phyloP scores from a whole-genome alignment of 352 stramenopile genomes.

The Pythium angustatum region DNA sequence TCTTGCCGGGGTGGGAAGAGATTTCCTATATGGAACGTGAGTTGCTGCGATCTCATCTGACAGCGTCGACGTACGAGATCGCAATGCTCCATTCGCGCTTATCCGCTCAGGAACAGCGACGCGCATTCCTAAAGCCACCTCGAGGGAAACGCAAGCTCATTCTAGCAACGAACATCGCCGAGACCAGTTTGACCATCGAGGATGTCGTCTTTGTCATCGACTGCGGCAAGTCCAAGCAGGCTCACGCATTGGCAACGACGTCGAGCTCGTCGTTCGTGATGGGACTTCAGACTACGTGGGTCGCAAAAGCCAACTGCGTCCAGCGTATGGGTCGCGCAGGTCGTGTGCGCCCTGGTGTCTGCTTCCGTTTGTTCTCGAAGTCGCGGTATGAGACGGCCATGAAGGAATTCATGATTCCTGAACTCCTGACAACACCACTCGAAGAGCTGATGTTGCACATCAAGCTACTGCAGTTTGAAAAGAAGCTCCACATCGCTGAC shows the following conservation, averaged over 20 bases:
- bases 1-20: constrained; percentile 81
- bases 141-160: constrained; percentile 76
- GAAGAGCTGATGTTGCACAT: constrained; percentile 79
- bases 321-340: constrained; percentile 93
- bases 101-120: constrained; percentile 68
- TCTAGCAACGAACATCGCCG: constrained; percentile 95
- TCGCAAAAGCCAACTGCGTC: constrained; percentile 81
- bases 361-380: constrained; percentile 84
- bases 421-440: constrained; percentile 69
- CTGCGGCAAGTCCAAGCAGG: constrained; percentile 83
- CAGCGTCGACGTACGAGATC: constrained; percentile 58
- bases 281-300: constrained; percentile 86
- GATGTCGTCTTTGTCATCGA: constrained; percentile 92
- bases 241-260: constrained; percentile 55
- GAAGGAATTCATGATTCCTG: constrained; percentile 76
- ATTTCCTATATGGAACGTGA: constrained; percentile 78
- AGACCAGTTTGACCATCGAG: constrained; percentile 97
- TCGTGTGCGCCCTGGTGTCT: constrained; percentile 92
- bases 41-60: constrained; percentile 54
- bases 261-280: constrained; percentile 88
- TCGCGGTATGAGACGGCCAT: constrained; percentile 63
- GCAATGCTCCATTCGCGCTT: constrained; percentile 74
- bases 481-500: constrained; percentile 69
- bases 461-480: constrained; percentile 73
- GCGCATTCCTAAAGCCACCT: constrained; percentile 63